Conservation (phyloP, 257 asterid genomes). For the Solanum dulcamara region DNA sequence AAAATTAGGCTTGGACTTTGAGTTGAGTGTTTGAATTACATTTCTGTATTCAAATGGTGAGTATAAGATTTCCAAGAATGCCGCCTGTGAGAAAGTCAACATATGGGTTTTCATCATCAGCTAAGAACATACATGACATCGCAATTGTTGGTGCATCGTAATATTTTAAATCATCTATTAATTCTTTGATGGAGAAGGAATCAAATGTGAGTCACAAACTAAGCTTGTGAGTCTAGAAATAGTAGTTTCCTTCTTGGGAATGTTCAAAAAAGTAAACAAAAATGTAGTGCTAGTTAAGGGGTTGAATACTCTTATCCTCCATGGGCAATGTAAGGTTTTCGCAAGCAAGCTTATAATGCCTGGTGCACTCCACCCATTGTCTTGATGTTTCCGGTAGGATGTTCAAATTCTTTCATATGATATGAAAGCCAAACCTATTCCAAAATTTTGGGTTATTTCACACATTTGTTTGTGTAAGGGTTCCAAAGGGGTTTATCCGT, state of each 20-base stretch:
- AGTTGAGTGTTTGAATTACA: neutral
- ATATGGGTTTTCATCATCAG: neutral
- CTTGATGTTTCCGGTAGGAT: neutral
- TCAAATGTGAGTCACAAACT: neutral
- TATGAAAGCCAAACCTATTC: neutral
- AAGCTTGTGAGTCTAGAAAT: neutral
- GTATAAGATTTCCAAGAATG: neutral
- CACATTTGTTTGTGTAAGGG: neutral
- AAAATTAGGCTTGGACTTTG: neutral
- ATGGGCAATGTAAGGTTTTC: neutral
- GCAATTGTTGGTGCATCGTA: neutral
- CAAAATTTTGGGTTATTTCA: neutral
- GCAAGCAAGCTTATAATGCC: neutral
- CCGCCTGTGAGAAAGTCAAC: neutral
- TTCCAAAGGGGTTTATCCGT: neutral
- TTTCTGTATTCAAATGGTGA: neutral
- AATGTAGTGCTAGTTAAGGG: neutral
- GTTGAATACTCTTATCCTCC: neutral
- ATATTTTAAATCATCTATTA: neutral
- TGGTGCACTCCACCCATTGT: neutral
- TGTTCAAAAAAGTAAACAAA: neutral
- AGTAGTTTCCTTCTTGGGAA: neutral
- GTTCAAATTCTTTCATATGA: neutral
- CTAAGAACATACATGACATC: neutral
- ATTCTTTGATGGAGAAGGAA: neutral